These are phyloP conservation scores for Monilinia aucupariae DNA, from an alignment of 2,329 filamentous ascomycete genomes.

Conservation along the genomic window DNA sequence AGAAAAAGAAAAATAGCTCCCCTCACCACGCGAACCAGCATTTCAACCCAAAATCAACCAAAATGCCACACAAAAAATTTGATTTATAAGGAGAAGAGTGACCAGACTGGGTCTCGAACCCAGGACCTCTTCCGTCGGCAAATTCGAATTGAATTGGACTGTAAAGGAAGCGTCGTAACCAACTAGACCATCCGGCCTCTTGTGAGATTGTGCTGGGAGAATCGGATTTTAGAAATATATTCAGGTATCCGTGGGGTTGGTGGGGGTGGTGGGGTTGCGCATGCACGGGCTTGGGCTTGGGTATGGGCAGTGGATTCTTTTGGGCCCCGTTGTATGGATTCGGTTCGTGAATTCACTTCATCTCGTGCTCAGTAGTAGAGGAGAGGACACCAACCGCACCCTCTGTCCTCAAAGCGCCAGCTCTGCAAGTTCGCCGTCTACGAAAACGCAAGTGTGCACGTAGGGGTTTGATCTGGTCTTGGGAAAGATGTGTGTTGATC, in stretches of 20 bases:
- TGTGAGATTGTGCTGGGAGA: fast-evolving
- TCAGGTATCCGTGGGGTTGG: background rate
- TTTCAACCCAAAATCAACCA: background rate
- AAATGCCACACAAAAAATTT: background rate
- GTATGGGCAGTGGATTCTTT: no score
- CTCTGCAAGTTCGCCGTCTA: no score
- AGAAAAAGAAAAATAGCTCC: background rate
- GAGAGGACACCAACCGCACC: no score
- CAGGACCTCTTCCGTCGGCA: constrained; percentile 1
- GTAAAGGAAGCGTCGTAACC: constrained; percentile 11
- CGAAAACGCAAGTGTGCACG: no score
- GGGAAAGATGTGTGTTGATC: no score
- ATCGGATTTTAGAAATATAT: fast-evolving
- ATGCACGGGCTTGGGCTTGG: no score
- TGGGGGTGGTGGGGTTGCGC: no score
- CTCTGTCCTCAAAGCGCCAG: no score
- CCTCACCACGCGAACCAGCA: background rate
- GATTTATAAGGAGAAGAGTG: background rate
- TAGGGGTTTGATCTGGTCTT: no score
- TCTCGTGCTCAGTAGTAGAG: no score
- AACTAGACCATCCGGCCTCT: constrained; percentile 12
- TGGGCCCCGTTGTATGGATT: no score
- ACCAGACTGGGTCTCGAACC: constrained; percentile 10
- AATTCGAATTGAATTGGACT: background rate
- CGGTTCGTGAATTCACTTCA: no score